A percentile compares a stretch with the other conserved stretches of the same genome.
phyloP scores from a whole-genome alignment of 169 alveolate species.

The Eimeria acervulina region DNA sequence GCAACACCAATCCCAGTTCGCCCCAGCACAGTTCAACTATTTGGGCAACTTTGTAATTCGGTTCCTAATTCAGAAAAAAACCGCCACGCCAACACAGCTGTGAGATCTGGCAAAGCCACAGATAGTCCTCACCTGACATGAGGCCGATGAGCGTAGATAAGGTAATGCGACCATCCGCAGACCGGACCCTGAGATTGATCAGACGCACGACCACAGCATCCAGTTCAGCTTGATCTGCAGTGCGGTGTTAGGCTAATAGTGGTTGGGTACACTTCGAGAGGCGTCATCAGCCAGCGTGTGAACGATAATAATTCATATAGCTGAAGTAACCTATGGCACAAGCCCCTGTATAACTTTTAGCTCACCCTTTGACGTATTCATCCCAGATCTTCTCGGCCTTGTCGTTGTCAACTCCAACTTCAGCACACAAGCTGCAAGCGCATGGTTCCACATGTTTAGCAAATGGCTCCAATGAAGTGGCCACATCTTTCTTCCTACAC shows the following conservation, averaged over 20 bases:
- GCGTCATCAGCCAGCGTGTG: neutral
- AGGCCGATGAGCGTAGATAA: constrained; percentile 76
- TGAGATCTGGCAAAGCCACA: neutral
- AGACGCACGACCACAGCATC: neutral
- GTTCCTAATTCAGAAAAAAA: neutral
- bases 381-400: constrained; percentile 77
- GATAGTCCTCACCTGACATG: constrained; percentile 50
- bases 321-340: neutral
- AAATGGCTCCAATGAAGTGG: neutral
- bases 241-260: neutral
- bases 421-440: constrained; percentile 57
- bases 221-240: neutral
- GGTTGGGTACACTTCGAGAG: neutral
- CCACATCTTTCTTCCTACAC: neutral
- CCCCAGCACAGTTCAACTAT: neutral
- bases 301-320: neutral
- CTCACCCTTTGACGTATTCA: constrained; percentile 72
- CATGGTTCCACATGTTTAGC: neutral
- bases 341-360: neutral
- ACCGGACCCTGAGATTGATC: constrained; percentile 46
- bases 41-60: neutral
- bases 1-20: neutral
- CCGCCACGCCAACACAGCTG: neutral
- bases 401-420: constrained; percentile 77
- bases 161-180: constrained; percentile 62